Base-by-base conservation (phyloP, 306 rosid genomes). In the Argentina anserina region DNA sequence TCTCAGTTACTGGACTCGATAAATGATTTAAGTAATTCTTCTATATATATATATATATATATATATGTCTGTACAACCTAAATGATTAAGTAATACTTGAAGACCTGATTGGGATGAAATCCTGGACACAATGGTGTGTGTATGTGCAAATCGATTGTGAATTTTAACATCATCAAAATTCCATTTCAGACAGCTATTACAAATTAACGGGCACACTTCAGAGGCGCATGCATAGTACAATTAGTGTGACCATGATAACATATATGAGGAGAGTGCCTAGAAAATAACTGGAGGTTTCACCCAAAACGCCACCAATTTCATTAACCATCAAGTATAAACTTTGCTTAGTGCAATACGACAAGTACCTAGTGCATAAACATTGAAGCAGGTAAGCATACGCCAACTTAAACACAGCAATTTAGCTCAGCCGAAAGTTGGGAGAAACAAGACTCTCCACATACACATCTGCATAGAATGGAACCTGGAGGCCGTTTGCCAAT, bases 371-470 rank as follows among this genome's bases (percentile, higher is more conserved):
- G 29, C 50, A 37, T 14, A 39, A 23, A 37, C 37, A 36, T n/a
- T 6, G 62, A 33, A 14, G 45, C 15, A n/a, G 63, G 29, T 36
- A 53, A 12, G 25, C 28, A 25, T 0, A 39, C 25, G 15, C 37
- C 8, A 45, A 61, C 13, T 70, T 36, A 70, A 47, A 2, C 36
- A 52, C 36, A 0, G 23, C 0, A 28, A 56, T 40, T 21, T 70
- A 55, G 65, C 39, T 39, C 39, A 23, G 28, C 50, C 7, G 50
- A 17, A 39, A 52, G 75, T 37, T 70, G 36, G 75, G 75, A 8
- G 75, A 70, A 12, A 70, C 26, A 3, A 70, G 75, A 12, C 75
- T 70, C 65, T 70, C 74, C 39, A 70, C 50, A 17, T 70, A 53
- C 75, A 25, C 49, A 17, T 36, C 65, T 13, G 42, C 75, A 70